Percentiles rank a stretch among this genome's conserved stretches.
Evolutionary conservation across 2,329 filamentous ascomycete species (phyloP).

Genomic region (Rhinocladiella similis): DNA sequence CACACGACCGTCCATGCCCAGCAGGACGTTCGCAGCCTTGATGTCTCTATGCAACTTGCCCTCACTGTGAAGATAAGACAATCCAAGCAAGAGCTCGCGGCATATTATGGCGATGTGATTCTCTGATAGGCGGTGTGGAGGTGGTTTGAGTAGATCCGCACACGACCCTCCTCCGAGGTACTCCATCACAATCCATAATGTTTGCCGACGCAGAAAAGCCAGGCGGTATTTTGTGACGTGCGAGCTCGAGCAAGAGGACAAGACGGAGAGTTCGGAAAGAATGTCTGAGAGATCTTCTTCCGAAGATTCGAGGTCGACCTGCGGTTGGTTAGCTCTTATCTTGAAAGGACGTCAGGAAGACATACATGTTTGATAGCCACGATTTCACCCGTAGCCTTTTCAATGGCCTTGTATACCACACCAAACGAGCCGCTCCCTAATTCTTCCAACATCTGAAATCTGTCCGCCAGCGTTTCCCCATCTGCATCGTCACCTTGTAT

Average conservation of each 20-base stretch:
- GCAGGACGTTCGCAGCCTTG: conserved; percentile 92
- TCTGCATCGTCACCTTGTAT: conserved; percentile 27
- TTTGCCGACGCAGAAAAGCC: conserved; percentile 92
- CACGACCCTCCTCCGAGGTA: conserved; percentile 94
- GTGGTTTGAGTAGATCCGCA: conserved; percentile 70
- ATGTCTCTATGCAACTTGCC: conserved; percentile 97
- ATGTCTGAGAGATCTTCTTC: conserved; percentile 98
- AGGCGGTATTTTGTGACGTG: conserved; percentile 96
- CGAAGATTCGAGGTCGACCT: conserved; percentile 99
- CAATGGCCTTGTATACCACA: conserved; percentile 94
- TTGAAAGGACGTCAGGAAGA: neutral
- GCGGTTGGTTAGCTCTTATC: conserved; percentile 16
- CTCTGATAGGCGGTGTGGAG: conserved; percentile 62
- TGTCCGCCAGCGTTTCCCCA: conserved; percentile 52
- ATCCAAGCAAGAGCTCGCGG: conserved; percentile 81
- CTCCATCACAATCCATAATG: conserved; percentile 99
- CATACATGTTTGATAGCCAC: conserved; percentile 95
- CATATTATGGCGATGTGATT: conserved; percentile 91
- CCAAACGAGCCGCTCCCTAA: conserved; percentile 95
- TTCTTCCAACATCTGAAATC: conserved; percentile 95
- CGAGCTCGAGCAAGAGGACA: conserved; percentile 87
- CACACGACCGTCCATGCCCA: conserved; percentile 87
- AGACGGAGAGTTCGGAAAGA: conserved; percentile 91
- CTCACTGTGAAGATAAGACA: conserved; percentile 90
- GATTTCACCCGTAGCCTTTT: conserved; percentile 83